These are phyloP conservation scores for Exophiala xenobiotica DNA, from an alignment of 2,329 filamentous ascomycete species.

Conservation along the genomic window DNA sequence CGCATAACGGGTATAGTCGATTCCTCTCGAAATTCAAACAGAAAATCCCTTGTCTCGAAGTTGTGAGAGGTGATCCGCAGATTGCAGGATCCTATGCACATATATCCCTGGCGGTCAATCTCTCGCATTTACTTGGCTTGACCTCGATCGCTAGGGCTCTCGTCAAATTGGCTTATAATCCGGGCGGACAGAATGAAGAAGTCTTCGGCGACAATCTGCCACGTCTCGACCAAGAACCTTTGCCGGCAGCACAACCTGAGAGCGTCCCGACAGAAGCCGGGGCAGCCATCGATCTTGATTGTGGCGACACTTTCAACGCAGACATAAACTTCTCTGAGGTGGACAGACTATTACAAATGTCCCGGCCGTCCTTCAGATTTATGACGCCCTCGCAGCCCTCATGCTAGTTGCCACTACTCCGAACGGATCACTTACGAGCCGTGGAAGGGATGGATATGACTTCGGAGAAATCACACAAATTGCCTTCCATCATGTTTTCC, in stretches of 20 bases:
- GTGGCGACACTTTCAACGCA: background rate
- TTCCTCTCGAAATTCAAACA: too few species aligned
- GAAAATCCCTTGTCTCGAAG: too few species aligned
- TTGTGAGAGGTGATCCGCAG: too few species aligned
- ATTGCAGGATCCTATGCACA: background rate
- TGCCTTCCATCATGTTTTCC: background rate
- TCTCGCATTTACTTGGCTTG: background rate
- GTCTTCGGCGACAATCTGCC: background rate
- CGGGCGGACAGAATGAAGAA: background rate
- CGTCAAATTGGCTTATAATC: too few species aligned
- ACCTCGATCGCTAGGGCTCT: too few species aligned
- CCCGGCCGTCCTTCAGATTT: background rate
- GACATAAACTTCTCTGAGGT: background rate
- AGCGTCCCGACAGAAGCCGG: background rate
- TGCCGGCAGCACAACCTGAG: background rate
- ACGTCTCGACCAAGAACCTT: background rate
- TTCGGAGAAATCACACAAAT: background rate
- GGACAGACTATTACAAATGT: background rate
- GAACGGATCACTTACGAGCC: background rate
- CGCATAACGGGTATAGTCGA: too few species aligned
- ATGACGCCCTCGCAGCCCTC: background rate
- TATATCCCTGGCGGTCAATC: background rate
- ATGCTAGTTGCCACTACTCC: background rate
- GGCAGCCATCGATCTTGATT: background rate
- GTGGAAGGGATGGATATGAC: background rate